Base-by-base conservation (phyloP, 352 stramenopile species). In the Phytophthora brassicae region DNA sequence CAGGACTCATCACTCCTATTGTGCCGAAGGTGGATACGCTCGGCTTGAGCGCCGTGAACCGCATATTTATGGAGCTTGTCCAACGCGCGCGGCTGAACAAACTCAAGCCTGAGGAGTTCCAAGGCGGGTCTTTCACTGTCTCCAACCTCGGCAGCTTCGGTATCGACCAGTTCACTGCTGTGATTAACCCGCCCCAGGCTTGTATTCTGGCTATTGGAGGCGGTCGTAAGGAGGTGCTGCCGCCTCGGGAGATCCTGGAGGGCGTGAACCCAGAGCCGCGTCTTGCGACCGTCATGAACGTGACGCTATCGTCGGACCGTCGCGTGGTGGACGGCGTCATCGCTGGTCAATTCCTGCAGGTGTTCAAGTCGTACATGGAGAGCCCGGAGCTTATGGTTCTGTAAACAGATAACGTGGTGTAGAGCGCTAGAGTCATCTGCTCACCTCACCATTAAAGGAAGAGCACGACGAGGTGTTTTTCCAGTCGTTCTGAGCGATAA, bases 81-180 rank as follows among this genome's bases (percentile, higher is more conserved):
- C 81, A 69, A 14, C 90, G 97, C 54, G 98, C 97, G 49, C 82
- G 94, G 26, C 78, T 97, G 46, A 97, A 97, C 70, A 99, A 99
- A 77, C 79, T 99, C 51, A 93, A 98, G 78, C 98, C 97, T 0
- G 95, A 99, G 68, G 97, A 99, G 85, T 99, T 98, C 81, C 94
- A 99, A 78, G 97, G 97, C 52, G 97, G 97, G 48, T 98, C 94
- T 28, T 99, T 99, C 83, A 98, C 96, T n/a, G 91, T 99, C 58
- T 98, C 85, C 33, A 99, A 99, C 79, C 81, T 99, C 51, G 98
- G 97, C 14, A 85, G 84, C 69, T 99, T 99, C 74, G 97, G 97
- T 57, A 99, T 99, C 70, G 87, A 96, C 65, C 88, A 97, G 74
- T 99, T 99, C 72, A 96, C 84, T 38, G 97, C 98, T 9, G 97